Base-by-base conservation (phyloP, 768 basidiomycete genomes). In the Xerocomus spinulosus region DNA sequence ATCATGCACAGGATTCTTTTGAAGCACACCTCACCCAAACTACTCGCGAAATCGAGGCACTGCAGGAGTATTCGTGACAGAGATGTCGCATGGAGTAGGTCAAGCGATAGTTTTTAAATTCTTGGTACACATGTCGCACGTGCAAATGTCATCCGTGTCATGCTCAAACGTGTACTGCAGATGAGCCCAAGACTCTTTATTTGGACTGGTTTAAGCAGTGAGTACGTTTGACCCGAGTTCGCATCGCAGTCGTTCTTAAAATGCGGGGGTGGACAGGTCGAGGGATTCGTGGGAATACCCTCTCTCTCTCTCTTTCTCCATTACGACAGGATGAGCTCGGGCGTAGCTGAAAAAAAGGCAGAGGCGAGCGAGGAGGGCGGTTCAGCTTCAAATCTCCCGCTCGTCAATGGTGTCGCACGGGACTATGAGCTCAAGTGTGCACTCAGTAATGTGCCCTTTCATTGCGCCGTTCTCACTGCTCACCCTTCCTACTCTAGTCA, bases 1-100 rank as follows among this genome's bases (percentile, higher is more conserved):
- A 83, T 53, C 52, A 51, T 20, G 49, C 52, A 8, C 77, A 73
- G 30, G 84, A 85, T 60, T 78, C 79, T 0, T 85, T 79, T 43
- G 79, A 79, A 25, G 63, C 68, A 9, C 85, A 78, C 55, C 70
- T 89, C 18, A 69, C 75, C 52, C 76, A 65, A 30, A 85, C 80
- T 57, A 73, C 70, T 25, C 63, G 70, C 13, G 84, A 85, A 54
- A 85, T 89, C 17, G 74, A 85, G 56, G 73, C 77, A 3, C 51
- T 90, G 47, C 80, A 82, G 59, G 87, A 88, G 52, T 87, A 51
- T 49, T 28, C 10, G 26, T 6, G 26, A 28, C 10, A 5, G 26
- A 28, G 10, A 28, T 10, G 26, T 28, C 6, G 6, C 10, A 28
- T 10, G 6, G 26, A 10, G 26, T 28, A 6, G 5, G 26, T 28